Conservation (phyloP, 2,329 filamentous ascomycete genomes). For the Alternaria arbusti region DNA sequence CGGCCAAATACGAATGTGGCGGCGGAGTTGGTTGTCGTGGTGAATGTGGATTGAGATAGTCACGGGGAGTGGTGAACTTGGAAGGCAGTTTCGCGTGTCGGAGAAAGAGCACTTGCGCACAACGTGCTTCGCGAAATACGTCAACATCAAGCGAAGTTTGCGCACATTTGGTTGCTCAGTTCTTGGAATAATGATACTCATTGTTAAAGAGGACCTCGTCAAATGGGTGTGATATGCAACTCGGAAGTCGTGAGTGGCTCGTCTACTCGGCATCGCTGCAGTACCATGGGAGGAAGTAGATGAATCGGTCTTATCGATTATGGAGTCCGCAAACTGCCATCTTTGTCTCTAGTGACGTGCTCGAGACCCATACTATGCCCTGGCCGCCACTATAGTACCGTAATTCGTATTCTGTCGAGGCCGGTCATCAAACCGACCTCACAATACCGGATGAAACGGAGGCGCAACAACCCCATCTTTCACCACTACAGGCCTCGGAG, state of each 20-base stretch:
- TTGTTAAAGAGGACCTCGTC: accelerated
- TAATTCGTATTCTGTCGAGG: background rate
- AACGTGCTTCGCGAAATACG: background rate
- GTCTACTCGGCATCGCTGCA: background rate
- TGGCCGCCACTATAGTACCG: background rate
- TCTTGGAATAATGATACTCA: background rate
- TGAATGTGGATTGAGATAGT: background rate
- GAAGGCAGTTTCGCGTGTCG: background rate
- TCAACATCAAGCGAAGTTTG: background rate
- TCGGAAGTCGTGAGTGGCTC: background rate
- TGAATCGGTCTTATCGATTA: background rate
- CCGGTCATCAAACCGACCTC: background rate
- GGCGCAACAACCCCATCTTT: background rate
- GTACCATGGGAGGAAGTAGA: background rate
- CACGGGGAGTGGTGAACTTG: background rate
- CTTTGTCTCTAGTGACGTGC: background rate
- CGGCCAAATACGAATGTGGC: background rate
- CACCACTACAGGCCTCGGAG: background rate
- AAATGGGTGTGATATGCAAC: background rate
- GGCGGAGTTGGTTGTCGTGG: background rate
- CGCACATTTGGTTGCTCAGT: background rate
- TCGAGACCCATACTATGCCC: background rate
- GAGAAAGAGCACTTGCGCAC: background rate
- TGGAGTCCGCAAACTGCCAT: background rate
- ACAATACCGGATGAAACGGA: background rate